phyloP scores from a whole-genome alignment of 805 yeast species.

The Pichia phayaonensis region DNA sequence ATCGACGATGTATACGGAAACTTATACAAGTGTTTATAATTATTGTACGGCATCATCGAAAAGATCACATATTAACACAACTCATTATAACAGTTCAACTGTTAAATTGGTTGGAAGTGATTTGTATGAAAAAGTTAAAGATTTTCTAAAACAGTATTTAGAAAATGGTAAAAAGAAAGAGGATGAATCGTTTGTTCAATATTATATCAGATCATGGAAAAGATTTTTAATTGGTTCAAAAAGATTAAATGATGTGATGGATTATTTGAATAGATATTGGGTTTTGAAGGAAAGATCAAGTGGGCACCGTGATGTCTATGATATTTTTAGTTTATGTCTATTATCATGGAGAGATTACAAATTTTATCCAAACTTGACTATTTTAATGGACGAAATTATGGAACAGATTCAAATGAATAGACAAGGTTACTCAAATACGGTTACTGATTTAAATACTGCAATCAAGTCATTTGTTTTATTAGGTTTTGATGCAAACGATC shows the following conservation, averaged over 20 bases:
- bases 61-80: constrained; percentile 25
- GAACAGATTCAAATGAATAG: constrained; percentile 72
- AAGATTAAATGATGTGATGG: constrained; percentile 85
- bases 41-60: constrained; percentile 78
- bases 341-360: constrained; percentile 82
- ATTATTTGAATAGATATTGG: constrained; percentile 96
- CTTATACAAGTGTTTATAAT: constrained; percentile 88
- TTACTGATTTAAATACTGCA: constrained; percentile 58
- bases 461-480: constrained; percentile 81
- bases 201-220: constrained; percentile 83
- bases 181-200: constrained; percentile 65
- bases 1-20: constrained; percentile 73
- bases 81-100: constrained; percentile 7
- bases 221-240: constrained; percentile 88
- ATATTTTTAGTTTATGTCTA: constrained; percentile 81
- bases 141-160: constrained; percentile 58
- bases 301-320: constrained; percentile 83
- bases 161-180: constrained; percentile 40
- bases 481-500: constrained; percentile 86
- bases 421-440: constrained; percentile 65
- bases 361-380: constrained; percentile 58
- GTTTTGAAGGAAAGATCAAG: constrained; percentile 92
- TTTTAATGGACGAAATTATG: constrained; percentile 63
- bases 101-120: constrained; percentile 74
- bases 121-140: constrained; percentile 64